A percentile compares a stretch with the other conserved stretches of the same genome.
Evolutionary conservation across 768 basidiomycete species (phyloP).

Genomic region (Leucocoprinus sp.): DNA sequence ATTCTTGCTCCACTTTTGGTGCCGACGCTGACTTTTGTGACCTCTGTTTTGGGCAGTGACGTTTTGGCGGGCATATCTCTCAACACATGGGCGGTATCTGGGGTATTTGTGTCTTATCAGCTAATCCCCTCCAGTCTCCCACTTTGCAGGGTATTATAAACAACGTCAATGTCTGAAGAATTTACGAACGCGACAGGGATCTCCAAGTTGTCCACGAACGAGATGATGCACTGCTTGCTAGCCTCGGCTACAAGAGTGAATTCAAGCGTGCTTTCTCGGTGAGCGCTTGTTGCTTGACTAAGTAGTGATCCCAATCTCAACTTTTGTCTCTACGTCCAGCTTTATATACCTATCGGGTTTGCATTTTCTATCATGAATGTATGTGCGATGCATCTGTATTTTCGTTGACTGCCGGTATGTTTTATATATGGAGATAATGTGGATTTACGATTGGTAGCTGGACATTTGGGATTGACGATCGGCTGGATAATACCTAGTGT

Average conservation of each 20-base stretch:
- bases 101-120: too few relatives aligned
- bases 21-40: too few relatives aligned
- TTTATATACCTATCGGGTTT: conserved; percentile 46
- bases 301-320: neutral
- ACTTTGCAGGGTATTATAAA: too few relatives aligned
- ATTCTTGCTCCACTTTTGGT: too few relatives aligned
- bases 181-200: neutral
- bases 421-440: neutral
- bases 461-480: conserved; percentile 61
- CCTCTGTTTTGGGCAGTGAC: too few relatives aligned
- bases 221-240: conserved; percentile 21
- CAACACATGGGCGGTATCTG: too few relatives aligned
- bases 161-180: neutral
- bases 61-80: too few relatives aligned
- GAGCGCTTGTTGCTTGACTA: conserved; percentile 12
- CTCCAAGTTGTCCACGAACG: neutral
- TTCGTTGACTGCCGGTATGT: conserved; percentile 40
- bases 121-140: too few relatives aligned
- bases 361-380: conserved; percentile 57
- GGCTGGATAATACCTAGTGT: conserved; percentile 54
- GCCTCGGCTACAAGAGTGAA: conserved; percentile 48
- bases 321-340: conserved; percentile 20
- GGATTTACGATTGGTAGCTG: conserved; percentile 26
- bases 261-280: conserved; percentile 57
- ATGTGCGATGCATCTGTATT: conserved; percentile 47